Conservation (phyloP, 768 basidiomycete genomes). For the Suillus tomentosus region DNA sequence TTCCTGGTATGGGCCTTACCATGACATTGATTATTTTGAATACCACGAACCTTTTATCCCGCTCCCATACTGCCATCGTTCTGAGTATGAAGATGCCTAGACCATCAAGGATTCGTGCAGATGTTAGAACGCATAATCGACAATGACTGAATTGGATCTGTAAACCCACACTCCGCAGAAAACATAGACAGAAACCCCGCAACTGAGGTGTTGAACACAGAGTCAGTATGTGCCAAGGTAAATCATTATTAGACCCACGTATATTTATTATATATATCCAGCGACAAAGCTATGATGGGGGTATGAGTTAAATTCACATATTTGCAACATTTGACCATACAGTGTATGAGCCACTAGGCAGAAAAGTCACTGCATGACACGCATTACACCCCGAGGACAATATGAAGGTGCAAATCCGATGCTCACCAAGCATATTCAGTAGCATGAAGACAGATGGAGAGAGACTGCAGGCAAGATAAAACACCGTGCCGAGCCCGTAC, state of each 20-base stretch:
- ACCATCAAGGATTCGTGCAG: neutral
- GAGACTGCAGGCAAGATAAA: neutral
- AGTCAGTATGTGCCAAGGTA: neutral
- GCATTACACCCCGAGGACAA: neutral
- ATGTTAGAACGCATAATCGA: neutral
- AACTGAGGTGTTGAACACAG: neutral
- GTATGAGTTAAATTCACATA: neutral
- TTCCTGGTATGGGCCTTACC: neutral
- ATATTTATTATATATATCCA: neutral
- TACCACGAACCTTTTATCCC: neutral
- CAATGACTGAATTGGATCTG: neutral
- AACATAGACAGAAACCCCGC: neutral
- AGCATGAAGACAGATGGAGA: neutral
- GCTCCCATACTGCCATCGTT: neutral
- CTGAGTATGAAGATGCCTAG: neutral
- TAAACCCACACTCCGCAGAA: neutral
- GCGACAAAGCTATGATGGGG: neutral
- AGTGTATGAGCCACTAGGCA: neutral
- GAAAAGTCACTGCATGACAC: neutral
- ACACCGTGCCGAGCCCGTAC: neutral
- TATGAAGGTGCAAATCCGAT: neutral
- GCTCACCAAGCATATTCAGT: slow-evolving; percentile 1
- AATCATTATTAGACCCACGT: neutral
- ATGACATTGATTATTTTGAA: neutral
- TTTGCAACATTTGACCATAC: neutral